Base-by-base conservation (phyloP, 768 basidiomycete species). In the Termitomyces bulborhizus region DNA sequence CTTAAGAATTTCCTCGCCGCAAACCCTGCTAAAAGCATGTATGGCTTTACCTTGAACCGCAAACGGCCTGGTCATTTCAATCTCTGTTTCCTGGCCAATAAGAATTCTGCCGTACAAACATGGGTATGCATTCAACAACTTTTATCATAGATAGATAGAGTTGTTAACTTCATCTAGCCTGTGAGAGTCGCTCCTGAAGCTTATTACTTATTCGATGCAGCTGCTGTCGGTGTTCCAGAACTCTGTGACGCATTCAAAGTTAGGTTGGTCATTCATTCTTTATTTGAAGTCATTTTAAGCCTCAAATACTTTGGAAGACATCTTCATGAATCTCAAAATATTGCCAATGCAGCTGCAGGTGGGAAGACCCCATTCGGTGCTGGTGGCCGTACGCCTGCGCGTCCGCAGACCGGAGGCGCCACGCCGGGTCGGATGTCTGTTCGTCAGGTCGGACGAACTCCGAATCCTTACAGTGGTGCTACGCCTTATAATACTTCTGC, bases 191-290 rank as follows among this genome's bases (percentile, higher is more conserved):
- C 88, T 6, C 93, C 92, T 1, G 86, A 91, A 70, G 89, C 89
- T 5, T 97, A 94, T 66, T 88, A 88, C 65, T 80, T 98, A 16
- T 93, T 92, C 63, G 92, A 94, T 60, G 90, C 92, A 6, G 83
- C 92, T 45, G 91, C 93, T 26, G 85, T 90, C 6, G 93, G 92
- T 37, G 92, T 98, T 26, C 86, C 90, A 4, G 93, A 97, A 68
- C 73, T 98, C 4, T 97, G 96, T 60, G 95, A 98, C 68, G 94
- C 95, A 18, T 98, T 98, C 83, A 98, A 98, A 83, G 83, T 91
- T 65, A 71, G 86, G 85, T 85, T 15, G 53, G 56, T 55, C 4
- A 63, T 62, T 77, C 63, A 18, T 46, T 24, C 12, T 62, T 77
- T 63, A 18, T 46, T 24, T 29, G 3, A 41, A 45, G 42, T 43